Base-by-base conservation (phyloP, 805 yeast genomes). In the Teunomyces kruisii region DNA sequence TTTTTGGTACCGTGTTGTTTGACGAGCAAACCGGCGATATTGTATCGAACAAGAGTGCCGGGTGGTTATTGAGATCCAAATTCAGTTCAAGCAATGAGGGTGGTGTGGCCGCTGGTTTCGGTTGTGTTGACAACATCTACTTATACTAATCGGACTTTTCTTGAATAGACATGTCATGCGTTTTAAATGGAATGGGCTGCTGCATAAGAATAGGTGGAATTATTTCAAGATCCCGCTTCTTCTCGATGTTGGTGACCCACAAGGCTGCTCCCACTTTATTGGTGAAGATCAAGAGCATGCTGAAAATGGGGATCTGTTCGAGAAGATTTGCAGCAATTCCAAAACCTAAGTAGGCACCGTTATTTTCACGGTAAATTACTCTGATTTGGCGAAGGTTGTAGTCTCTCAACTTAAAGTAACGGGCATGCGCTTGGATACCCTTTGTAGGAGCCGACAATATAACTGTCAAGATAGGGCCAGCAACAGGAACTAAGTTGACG, bases 21-120 rank as follows among this genome's bases (percentile, higher is more conserved):
- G 80, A 94, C 61, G 84, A 82, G 49, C 59, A 72, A 8, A 61
- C 76, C 1, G 84, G 86, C 2, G 70, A 78, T 29, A 68, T 86
- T 9, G 56, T 79, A 31, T 60, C 69, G 44, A 94, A 94, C 62
- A 79, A 80, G 32, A 78, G 78, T 50, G 81, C 90, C 1, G 98
- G 97, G 5, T 88, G 88, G 81, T 73, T 94, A 52, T 70, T 94
- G 54, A 81, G 99, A 68, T 86, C 97, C 15, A 94, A 94, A 64
- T 81, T 90, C 46, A 85, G 88, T 52, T 71, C 85, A 3, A 86
- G 96, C 43, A 84, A 94, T 65, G 99, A 94, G 70, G 99, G 99
- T 31, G 99, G 99, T 32, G 97, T 94, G 28, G 98, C 98, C 16
- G 99, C 99, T 12, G 99, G 99, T 1, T 92, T 88, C 67, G 99